phyloP scores from a whole-genome alignment of 768 basidiomycete genomes.

The Pisolithus albus region DNA sequence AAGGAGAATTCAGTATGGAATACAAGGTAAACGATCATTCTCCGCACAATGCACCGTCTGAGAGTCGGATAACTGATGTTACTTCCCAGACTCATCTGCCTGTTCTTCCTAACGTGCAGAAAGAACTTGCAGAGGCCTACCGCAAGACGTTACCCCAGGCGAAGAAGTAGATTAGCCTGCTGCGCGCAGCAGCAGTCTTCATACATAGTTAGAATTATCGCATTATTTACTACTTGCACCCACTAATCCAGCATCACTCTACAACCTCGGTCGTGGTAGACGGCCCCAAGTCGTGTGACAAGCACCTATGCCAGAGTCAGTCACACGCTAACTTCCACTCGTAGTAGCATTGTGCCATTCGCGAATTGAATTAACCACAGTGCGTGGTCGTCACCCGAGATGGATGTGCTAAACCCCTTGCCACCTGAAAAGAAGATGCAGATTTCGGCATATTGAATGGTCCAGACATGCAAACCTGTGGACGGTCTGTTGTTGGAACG shows the following conservation, averaged over 20 bases:
- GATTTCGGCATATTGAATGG: no score
- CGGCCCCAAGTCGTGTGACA: no score
- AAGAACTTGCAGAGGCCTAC: slow-evolving; percentile 82
- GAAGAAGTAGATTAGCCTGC: slow-evolving; percentile 51
- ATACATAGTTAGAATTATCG: background rate
- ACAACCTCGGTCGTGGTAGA: background rate
- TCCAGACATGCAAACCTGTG: no score
- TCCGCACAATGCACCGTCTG: background rate
- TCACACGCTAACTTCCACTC: no score
- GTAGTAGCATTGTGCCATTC: no score
- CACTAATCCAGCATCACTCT: background rate
- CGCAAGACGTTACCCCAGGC: slow-evolving; percentile 64
- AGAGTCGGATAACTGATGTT: background rate
- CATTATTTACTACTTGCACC: background rate
- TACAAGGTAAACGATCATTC: slow-evolving; percentile 51
- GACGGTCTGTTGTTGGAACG: no score
- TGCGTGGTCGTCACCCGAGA: no score
- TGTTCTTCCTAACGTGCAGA: slow-evolving; percentile 80
- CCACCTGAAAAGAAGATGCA: no score
- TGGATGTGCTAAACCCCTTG: no score
- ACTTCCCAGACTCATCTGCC: slow-evolving; percentile 63
- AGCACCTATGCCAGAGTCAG: no score
- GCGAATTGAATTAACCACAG: no score
- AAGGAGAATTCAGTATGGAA: slow-evolving; percentile 83
- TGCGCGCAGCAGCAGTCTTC: no score